These are phyloP conservation scores for Ascoidea rubescens DNA, from an alignment of 805 yeast genomes.

Conservation along the genomic window DNA sequence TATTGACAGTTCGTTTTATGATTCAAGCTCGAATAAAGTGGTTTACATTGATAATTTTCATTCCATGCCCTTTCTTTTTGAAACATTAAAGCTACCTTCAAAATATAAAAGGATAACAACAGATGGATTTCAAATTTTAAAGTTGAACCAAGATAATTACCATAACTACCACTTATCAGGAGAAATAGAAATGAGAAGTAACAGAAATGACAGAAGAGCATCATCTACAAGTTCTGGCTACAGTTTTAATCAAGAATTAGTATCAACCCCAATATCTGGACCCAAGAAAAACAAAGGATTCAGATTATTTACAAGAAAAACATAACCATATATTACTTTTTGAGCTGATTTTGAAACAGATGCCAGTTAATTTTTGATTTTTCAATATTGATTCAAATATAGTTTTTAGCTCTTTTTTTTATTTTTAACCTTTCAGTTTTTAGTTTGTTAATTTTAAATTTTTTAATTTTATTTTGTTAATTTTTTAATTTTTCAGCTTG, in stretches of 20 bases:
- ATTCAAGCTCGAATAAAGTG: too few species aligned
- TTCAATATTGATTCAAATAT: background rate
- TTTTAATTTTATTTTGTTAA: background rate
- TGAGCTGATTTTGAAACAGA: too few species aligned
- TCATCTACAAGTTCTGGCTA: constrained; percentile 2
- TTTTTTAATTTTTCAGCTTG: background rate
- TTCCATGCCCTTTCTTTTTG: background rate
- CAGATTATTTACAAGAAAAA: background rate
- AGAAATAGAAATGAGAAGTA: background rate
- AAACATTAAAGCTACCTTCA: background rate
- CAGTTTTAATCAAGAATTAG: constrained; percentile 7
- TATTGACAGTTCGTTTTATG: constrained; percentile 2
- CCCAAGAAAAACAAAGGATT: background rate
- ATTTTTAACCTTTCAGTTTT: background rate
- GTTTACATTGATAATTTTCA: background rate
- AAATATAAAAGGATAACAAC: constrained; percentile 5
- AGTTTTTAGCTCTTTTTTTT: background rate
- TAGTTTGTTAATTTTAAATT: background rate
- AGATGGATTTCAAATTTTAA: constrained; percentile 7
- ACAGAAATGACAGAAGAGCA: background rate
- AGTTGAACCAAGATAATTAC: constrained; percentile 2
- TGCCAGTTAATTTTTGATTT: background rate
- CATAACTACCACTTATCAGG: background rate
- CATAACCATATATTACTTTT: too few species aligned
- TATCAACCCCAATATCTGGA: constrained; percentile 8